Percentiles rank a stretch among this genome's conserved stretches.
These are phyloP conservation scores for Flammula alnicola DNA, from an alignment of 1,284 basidiomycete genomes.

Conservation along the genomic window DNA sequence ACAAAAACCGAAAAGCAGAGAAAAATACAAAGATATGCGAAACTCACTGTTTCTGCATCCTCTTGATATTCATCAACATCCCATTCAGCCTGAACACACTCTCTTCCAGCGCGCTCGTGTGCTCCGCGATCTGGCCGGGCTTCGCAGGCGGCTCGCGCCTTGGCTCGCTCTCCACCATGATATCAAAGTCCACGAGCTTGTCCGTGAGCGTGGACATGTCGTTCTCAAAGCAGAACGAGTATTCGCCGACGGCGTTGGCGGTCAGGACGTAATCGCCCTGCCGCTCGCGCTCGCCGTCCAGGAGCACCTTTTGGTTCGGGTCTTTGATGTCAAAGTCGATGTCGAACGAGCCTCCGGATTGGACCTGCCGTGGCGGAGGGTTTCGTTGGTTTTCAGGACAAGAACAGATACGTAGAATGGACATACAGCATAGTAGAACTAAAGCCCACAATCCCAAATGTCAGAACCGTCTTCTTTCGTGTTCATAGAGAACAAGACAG, in stretches of 20 bases:
- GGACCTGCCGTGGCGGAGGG: constrained; percentile 58
- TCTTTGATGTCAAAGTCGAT: constrained; percentile 95
- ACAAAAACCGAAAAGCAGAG: not conserved
- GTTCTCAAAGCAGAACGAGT: constrained; percentile 98
- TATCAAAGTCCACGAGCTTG: constrained; percentile 96
- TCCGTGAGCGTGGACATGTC: constrained; percentile 90
- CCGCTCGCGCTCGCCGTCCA: constrained; percentile 87
- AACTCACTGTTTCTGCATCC: constrained; percentile 88
- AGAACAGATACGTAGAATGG: not conserved
- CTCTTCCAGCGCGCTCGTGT: constrained; percentile 91
- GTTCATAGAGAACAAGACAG: not conserved
- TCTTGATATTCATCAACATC: constrained; percentile 84
- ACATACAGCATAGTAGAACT: constrained; percentile 52
- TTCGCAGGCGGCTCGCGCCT: constrained; percentile 81
- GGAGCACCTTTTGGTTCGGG: constrained; percentile 84
- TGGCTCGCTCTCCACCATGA: constrained; percentile 97
- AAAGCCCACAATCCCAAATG: constrained; percentile 11
- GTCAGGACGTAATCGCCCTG: constrained; percentile 98
- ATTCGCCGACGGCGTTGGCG: constrained; percentile 93
- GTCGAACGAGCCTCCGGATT: constrained; percentile 97
- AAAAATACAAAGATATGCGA: not conserved
- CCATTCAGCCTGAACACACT: constrained; percentile 89
- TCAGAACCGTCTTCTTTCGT: not conserved
- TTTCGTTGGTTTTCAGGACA: constrained; percentile 3
- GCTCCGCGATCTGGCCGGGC: constrained; percentile 85